Conservation (phyloP, 441 rosid genomes). For the Codiaeum variegatum region DNA sequence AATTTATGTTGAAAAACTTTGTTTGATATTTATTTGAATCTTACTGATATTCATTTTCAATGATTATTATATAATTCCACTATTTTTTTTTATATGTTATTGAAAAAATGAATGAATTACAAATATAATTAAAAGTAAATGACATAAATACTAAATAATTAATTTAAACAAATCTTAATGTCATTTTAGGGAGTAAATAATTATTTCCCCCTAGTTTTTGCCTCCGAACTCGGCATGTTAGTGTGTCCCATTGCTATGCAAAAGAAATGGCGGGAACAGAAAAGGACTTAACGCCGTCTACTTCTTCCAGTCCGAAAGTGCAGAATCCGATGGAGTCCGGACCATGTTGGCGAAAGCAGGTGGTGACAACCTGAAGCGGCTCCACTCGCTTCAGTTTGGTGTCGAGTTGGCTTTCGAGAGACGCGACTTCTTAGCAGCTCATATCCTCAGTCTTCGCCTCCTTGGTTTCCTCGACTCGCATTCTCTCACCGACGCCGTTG, state of each 20-base stretch:
- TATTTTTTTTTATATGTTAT: too few species aligned
- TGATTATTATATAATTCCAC: too few species aligned
- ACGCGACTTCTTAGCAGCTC: slow-evolving; percentile 66
- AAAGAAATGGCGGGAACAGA: slow-evolving; percentile 58
- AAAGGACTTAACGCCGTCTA: slow-evolving; percentile 8
- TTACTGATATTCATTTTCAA: too few species aligned
- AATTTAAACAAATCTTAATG: too few species aligned
- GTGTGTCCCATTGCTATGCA: background rate
- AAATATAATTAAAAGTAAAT: too few species aligned
- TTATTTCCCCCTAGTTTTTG: too few species aligned
- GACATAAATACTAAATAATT: too few species aligned
- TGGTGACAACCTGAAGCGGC: slow-evolving; percentile 76
- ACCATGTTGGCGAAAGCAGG: slow-evolving; percentile 61
- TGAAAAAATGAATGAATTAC: too few species aligned
- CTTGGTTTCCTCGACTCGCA: slow-evolving; percentile 87
- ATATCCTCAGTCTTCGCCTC: slow-evolving; percentile 70
- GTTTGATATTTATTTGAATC: too few species aligned
- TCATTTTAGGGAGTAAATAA: too few species aligned
- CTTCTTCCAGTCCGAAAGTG: slow-evolving; percentile 28
- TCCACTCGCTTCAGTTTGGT: slow-evolving; percentile 79
- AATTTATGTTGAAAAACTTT: too few species aligned
- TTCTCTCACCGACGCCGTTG: slow-evolving; percentile 49
- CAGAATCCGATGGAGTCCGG: slow-evolving; percentile 25
- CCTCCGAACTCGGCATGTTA: too few species aligned
- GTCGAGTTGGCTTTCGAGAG: slow-evolving; percentile 64